Conservation (phyloP, 2,329 filamentous ascomycete species). For the Ploettnerulaceae sp. region DNA sequence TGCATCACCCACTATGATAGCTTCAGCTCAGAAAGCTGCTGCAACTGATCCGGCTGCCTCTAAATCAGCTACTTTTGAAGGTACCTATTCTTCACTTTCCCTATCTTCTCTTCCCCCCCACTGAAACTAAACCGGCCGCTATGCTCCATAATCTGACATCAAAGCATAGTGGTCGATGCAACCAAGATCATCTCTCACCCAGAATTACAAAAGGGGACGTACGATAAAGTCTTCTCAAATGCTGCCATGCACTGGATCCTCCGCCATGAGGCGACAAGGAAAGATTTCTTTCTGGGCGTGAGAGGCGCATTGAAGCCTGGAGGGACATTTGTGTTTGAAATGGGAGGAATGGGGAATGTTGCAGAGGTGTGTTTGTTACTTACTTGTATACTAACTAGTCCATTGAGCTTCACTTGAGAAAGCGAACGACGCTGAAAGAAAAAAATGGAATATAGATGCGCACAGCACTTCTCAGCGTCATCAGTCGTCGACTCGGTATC, state of each 20-base stretch:
- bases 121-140: background rate
- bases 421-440: no score
- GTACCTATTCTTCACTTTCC: constrained; percentile 4
- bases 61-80: constrained; percentile 29
- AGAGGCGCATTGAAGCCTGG: constrained; percentile 48
- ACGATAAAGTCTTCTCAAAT: constrained; percentile 59
- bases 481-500: constrained; percentile 48
- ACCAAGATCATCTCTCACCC: constrained; percentile 37
- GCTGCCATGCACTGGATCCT: constrained; percentile 63
- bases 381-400: no score
- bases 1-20: constrained; percentile 54
- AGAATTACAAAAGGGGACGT: constrained; percentile 36
- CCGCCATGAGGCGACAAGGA: constrained; percentile 37
- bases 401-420: no score
- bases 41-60: constrained; percentile 9
- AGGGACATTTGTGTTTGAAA: constrained; percentile 62
- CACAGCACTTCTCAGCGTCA: constrained; percentile 49
- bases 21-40: constrained; percentile 41
- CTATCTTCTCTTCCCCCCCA: background rate
- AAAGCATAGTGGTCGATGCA: constrained; percentile 42
- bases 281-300: constrained; percentile 49
- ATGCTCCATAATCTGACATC: no score
- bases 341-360: constrained; percentile 67
- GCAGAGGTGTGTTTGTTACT: constrained; percentile 40
- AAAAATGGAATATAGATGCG: constrained; percentile 40